phyloP scores from a whole-genome alignment of 139 green algal species.

The Closterium sp. region DNA sequence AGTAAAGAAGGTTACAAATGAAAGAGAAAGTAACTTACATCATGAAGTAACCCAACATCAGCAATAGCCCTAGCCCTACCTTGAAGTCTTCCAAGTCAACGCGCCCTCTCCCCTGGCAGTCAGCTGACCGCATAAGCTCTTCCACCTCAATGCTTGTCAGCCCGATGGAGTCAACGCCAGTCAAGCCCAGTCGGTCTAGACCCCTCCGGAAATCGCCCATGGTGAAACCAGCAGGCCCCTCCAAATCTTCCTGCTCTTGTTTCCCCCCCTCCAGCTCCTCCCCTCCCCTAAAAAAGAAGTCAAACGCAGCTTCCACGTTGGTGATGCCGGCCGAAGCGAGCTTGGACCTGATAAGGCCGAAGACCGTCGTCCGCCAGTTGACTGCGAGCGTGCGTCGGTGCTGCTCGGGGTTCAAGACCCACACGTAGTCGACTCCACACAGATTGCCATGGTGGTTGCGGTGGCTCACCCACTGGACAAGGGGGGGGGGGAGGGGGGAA shows the following conservation, averaged over 20 bases:
- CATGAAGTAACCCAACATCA: too few species aligned
- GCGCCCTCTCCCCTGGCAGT: conserved; percentile 44
- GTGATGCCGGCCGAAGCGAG: conserved; percentile 10
- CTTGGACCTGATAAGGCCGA: conserved; percentile 12
- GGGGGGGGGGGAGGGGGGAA: background rate
- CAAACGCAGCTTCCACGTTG: background rate
- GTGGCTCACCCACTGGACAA: conserved; percentile 44
- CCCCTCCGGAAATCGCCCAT: background rate
- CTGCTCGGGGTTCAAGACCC: conserved; percentile 47
- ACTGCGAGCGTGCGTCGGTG: background rate
- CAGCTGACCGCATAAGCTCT: conserved; percentile 69
- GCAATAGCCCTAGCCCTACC: too few species aligned
- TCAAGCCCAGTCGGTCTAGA: conserved; percentile 23
- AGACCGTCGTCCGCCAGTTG: conserved; percentile 43
- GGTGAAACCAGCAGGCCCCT: background rate
- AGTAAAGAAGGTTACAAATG: too few species aligned
- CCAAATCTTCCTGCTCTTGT: too few species aligned
- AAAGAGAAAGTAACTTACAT: too few species aligned
- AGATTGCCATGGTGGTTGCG: conserved; percentile 51
- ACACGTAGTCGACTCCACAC: conserved; percentile 49
- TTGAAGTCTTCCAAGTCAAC: conserved; percentile 86
- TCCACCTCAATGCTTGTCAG: conserved; percentile 61
- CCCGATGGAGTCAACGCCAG: conserved; percentile 12
- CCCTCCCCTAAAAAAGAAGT: conserved; percentile 9
- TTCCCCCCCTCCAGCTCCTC: background rate